These are phyloP conservation scores for Fusarium torreyae DNA, from an alignment of 2,329 filamentous ascomycete genomes.

Conservation along the genomic window DNA sequence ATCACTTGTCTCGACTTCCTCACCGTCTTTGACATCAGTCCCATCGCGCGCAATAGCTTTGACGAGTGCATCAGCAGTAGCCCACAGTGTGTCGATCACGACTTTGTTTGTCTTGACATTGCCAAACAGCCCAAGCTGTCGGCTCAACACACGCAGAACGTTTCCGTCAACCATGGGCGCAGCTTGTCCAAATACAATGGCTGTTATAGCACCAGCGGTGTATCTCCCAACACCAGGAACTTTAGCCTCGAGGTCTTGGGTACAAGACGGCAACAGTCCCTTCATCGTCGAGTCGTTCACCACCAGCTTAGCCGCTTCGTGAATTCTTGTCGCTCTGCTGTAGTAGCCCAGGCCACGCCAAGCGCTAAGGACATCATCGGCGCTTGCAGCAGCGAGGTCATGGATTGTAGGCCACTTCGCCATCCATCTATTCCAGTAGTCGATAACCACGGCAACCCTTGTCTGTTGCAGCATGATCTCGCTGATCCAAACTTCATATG, in stretches of 20 bases:
- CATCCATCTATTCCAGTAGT: conserved; percentile 76
- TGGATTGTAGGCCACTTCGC: conserved; percentile 71
- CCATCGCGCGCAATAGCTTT: conserved; percentile 63
- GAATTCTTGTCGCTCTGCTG: conserved; percentile 73
- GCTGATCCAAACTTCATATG: conserved; percentile 77
- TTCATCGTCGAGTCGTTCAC: conserved; percentile 58
- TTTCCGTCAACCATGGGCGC: conserved; percentile 76
- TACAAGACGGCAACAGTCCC: conserved; percentile 66
- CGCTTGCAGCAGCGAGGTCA: conserved; percentile 66
- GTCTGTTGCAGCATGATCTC: conserved; percentile 79
- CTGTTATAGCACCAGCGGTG: conserved; percentile 73
- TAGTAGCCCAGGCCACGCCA: conserved; percentile 77
- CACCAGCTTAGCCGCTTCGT: conserved; percentile 69
- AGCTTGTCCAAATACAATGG: conserved; percentile 73
- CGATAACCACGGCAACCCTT: conserved; percentile 72
- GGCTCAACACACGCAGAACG: conserved; percentile 72
- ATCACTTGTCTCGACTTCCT: conserved; percentile 58
- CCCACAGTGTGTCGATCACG: conserved; percentile 70
- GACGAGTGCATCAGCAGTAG: conserved; percentile 69
- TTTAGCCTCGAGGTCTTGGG: conserved; percentile 62
- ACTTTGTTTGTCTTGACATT: conserved; percentile 70
- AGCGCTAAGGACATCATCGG: conserved; percentile 70
- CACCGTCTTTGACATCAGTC: conserved; percentile 34
- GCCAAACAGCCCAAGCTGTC: conserved; percentile 71
- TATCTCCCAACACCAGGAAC: conserved; percentile 74